Evolutionary conservation across 331 rosid species (phyloP).

Genomic region (Quercus tomentella): DNA sequence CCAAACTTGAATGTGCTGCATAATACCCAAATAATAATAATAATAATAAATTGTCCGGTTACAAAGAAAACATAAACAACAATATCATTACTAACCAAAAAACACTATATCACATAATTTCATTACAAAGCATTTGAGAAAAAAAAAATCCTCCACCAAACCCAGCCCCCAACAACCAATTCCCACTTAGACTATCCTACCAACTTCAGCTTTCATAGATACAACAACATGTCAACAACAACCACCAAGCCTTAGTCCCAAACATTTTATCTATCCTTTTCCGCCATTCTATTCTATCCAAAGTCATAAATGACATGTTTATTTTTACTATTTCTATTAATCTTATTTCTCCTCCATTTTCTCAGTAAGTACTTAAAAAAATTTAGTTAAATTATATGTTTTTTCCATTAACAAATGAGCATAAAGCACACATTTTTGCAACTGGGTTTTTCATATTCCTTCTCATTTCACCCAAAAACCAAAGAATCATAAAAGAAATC

Average conservation of each 20-base stretch:
- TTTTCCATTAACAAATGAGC: neutral
- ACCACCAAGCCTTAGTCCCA: too few relatives aligned
- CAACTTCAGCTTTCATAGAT: too few relatives aligned
- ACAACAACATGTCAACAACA: too few relatives aligned
- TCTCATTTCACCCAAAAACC: neutral
- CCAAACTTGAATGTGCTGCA: slow-evolving; percentile 93
- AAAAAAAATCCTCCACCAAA: too few relatives aligned
- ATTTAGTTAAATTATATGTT: neutral
- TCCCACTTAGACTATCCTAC: neutral
- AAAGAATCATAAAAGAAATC: neutral
- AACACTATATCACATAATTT: neutral
- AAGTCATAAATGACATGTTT: too few relatives aligned
- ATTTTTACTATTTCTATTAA: neutral
- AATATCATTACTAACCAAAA: neutral
- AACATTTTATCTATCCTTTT: too few relatives aligned
- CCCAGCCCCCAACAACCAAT: too few relatives aligned
- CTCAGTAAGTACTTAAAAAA: neutral
- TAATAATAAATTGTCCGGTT: neutral
- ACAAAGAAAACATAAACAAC: slow-evolving; percentile 2
- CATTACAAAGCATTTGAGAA: neutral
- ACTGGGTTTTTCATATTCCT: neutral
- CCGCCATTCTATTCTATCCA: too few relatives aligned
- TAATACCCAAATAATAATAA: slow-evolving; percentile 9
- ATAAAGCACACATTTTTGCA: neutral
- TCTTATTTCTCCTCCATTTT: neutral